Evolutionary conservation across 75 land plant species (phyloP).

Genomic region (Selaginella tamariscina): DNA sequence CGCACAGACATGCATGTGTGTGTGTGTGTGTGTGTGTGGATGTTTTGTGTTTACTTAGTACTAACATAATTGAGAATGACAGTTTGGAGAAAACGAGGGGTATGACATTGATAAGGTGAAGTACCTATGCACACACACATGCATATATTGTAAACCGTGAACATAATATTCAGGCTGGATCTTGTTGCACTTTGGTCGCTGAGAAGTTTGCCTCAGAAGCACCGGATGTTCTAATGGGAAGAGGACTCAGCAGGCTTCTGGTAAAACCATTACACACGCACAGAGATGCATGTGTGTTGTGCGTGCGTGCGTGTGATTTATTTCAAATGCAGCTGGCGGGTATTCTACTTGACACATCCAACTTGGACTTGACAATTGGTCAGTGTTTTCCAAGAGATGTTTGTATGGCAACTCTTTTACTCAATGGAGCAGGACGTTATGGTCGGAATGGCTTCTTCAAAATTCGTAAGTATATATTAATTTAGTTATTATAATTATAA

Average conservation of each 20-base stretch:
- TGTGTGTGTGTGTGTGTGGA: not conserved
- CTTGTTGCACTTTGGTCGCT: constrained; percentile 37
- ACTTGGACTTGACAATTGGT: not conserved
- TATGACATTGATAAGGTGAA: no score
- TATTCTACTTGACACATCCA: not conserved
- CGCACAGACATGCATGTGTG: constrained; percentile 13
- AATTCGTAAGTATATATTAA: constrained; percentile 23
- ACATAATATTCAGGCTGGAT: no score
- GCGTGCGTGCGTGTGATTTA: not conserved
- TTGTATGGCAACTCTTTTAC: constrained; percentile 37
- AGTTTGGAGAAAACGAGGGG: no score
- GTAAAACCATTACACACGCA: no score
- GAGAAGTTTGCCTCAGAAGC: constrained; percentile 28
- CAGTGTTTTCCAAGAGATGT: constrained; percentile 33
- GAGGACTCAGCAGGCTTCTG: not conserved
- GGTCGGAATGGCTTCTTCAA: constrained; percentile 42
- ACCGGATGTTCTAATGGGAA: not conserved
- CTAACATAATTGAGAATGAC: constrained; percentile 11
- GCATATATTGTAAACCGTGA: no score
- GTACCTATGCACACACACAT: no score
- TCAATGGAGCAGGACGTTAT: constrained; percentile 43
- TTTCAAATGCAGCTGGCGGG: not conserved
- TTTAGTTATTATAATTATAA: no score
- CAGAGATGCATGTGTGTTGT: no score
- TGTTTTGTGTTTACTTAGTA: not conserved